Evolutionary conservation across 2,329 filamentous ascomycete genomes (phyloP), one percentile per base, ranked within the genome.

Genomic region (Aspergillus chevalieri): DNA sequence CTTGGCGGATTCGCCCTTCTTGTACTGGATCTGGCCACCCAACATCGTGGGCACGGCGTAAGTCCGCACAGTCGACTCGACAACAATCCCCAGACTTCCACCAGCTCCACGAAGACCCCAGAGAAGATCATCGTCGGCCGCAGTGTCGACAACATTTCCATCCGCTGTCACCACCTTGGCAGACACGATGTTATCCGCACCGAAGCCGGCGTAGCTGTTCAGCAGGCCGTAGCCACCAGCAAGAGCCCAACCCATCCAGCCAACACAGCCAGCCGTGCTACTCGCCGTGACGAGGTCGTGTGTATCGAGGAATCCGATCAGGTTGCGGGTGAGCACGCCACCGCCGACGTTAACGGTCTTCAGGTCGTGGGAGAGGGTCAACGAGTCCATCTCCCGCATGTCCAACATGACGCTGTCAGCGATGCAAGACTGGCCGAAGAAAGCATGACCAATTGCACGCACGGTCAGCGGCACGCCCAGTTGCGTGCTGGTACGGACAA

Each of bases 401-500:
- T 56, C 50, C 47, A 60, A 51, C 24, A 48, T 39, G 15, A 57
- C 44, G 28, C 48, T 50, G 6, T 48, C 43, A 4, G 41, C 14
- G 21, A 54, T 34, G 8, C 44, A 9, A 9, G 43, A 43, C 21
- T 52, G 55, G n/a, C 55, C 57, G 15, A 47, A 54, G 44, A 56
- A 47, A 42, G 59, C 53, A 19, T 59, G 55, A 14, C 58, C 57
- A 10, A 57, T 55, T n/a, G 44, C 50, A 12, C 56, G 57, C 12
- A 59, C 48, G 15, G 47, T 44, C 17, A 59, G 17, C 21, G 51
- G 28, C 2, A 54, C 21, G 21, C 15, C 15, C 10, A 26, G 22
- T 7, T 17, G 5, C 12, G 42, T 26, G 6, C 12, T n/a, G 8
- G 42, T 1, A 9, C 22, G 42, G 42, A 44, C 42, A 15, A 44